These are phyloP conservation scores for Flaveria linearis DNA, from an alignment of 129 eudicot species.

Conservation along the genomic window DNA sequence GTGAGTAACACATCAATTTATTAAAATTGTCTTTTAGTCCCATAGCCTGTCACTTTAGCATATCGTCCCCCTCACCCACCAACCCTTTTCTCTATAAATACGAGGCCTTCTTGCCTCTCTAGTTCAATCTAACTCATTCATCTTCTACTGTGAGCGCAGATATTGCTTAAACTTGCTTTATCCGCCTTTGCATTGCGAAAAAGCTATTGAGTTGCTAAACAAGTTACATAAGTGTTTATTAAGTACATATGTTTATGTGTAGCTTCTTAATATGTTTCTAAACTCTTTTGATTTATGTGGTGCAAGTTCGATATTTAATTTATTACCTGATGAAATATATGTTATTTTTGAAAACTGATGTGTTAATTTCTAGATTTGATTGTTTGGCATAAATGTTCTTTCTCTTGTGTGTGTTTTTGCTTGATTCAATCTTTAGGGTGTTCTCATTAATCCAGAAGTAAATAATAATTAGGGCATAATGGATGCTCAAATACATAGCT, in stretches of 20 bases:
- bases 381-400: background rate
- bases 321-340: background rate
- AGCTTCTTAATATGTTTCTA: background rate
- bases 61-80: slow-evolving; percentile 20
- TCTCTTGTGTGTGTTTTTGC: background rate
- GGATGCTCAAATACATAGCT: background rate
- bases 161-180: background rate
- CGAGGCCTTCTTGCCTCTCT: background rate
- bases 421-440: background rate
- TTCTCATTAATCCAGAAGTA: background rate
- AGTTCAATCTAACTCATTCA: background rate
- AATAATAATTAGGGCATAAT: background rate
- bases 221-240: background rate
- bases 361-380: background rate
- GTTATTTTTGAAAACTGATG: background rate
- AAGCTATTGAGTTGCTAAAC: background rate
- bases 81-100: background rate
- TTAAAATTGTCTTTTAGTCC: background rate
- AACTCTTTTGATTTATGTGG: background rate
- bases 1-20: slow-evolving; percentile 18
- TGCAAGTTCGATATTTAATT: background rate
- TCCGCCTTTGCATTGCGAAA: background rate
- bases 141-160: no score
- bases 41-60: slow-evolving; percentile 11
- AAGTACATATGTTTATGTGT: background rate